A percentile compares a stretch with the other conserved stretches of the same genome.
Evolutionary conservation across 257 asterid species (phyloP).

Genomic region (Solanum tarijense): DNA sequence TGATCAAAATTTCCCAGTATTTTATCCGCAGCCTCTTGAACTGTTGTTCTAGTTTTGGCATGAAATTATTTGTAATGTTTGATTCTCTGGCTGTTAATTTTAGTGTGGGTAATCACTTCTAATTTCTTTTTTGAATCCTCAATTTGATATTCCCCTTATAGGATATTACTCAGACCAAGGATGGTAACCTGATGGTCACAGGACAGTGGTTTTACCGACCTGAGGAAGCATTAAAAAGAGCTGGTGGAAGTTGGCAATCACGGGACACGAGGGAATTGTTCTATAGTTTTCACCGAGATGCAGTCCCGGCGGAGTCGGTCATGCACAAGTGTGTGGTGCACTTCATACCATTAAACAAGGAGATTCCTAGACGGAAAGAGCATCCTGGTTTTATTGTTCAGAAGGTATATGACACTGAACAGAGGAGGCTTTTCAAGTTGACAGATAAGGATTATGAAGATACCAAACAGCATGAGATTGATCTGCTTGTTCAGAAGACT

Average conservation of each 20-base stretch:
- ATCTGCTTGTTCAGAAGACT: slow-evolving; percentile 71
- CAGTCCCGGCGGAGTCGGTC: slow-evolving; percentile 81
- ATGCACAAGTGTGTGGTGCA: slow-evolving; percentile 87
- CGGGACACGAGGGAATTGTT: slow-evolving; percentile 57
- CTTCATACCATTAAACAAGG: slow-evolving; percentile 69
- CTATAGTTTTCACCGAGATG: slow-evolving; percentile 79
- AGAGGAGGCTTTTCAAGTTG: slow-evolving; percentile 54
- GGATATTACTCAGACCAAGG: slow-evolving; percentile 47
- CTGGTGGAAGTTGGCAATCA: slow-evolving; percentile 73
- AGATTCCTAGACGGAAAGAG: slow-evolving; percentile 58
- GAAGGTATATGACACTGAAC: slow-evolving; percentile 67
- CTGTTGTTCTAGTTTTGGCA: not conserved
- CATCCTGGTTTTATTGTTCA: slow-evolving; percentile 88
- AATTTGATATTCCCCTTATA: slow-evolving; percentile 8
- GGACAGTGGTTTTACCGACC: slow-evolving; percentile 96
- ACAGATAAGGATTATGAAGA: slow-evolving; percentile 75
- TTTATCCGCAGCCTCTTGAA: not conserved
- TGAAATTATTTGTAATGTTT: not conserved
- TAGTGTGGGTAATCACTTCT: not conserved
- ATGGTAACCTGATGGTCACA: slow-evolving; percentile 43
- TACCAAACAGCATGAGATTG: slow-evolving; percentile 56
- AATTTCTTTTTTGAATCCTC: not conserved
- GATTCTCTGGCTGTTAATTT: not conserved
- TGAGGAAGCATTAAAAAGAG: slow-evolving; percentile 63
- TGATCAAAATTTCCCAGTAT: not conserved